These are phyloP conservation scores for Mycena polygramma DNA, from an alignment of 768 basidiomycete genomes.

Conservation along the genomic window DNA sequence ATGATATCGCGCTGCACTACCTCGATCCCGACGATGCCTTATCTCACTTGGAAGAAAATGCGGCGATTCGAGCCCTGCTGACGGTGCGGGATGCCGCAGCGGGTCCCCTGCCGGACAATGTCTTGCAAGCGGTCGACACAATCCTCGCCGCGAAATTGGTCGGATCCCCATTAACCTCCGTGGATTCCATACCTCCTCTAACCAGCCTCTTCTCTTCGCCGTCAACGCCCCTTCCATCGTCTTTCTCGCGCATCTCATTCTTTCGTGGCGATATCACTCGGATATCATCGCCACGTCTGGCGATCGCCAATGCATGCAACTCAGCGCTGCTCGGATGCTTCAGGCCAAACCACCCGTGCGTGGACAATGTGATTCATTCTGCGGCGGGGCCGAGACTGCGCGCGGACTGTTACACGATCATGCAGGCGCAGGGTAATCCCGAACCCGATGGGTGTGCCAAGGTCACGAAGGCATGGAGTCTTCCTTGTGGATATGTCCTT, in stretches of 20 bases:
- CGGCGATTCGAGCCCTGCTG: slow-evolving; percentile 6
- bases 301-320: slow-evolving; percentile 16
- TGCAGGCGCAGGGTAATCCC: slow-evolving; percentile 16
- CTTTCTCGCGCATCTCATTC: slow-evolving; percentile 13
- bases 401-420: slow-evolving; percentile 22
- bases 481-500: slow-evolving; percentile 16
- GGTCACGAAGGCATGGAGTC: slow-evolving; percentile 21
- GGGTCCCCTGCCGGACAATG: background rate
- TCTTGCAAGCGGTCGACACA: slow-evolving; percentile 16
- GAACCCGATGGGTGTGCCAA: slow-evolving; percentile 21
- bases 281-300: slow-evolving; percentile 16
- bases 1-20: background rate
- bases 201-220: slow-evolving; percentile 4
- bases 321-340: slow-evolving; percentile 18
- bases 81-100: slow-evolving; percentile 1
- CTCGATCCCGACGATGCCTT: slow-evolving; percentile 15
- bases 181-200: slow-evolving; percentile 1
- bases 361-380: slow-evolving; percentile 16
- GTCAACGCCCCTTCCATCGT: background rate
- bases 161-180: slow-evolving; percentile 4
- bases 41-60: slow-evolving; percentile 2
- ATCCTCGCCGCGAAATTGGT: slow-evolving; percentile 16
- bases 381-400: slow-evolving; percentile 18
- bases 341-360: slow-evolving; percentile 12
- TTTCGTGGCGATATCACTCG: slow-evolving; percentile 21